Evolutionary conservation across 805 yeast species (phyloP).

Genomic region (Starmerella kuoi): DNA sequence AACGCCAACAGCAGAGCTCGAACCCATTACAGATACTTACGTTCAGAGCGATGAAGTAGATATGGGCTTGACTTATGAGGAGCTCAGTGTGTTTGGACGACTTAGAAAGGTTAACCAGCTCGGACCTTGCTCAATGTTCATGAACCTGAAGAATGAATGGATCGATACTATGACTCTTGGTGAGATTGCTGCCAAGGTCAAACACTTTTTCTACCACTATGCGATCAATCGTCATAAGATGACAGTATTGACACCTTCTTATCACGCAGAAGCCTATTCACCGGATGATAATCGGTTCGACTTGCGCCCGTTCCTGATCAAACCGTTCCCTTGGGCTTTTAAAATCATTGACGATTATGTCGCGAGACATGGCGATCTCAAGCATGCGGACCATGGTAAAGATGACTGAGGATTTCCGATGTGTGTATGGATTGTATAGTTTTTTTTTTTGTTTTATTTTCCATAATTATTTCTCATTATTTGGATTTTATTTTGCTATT

Average conservation of each 20-base stretch:
- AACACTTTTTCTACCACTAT: slow-evolving; percentile 81
- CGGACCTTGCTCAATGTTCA: slow-evolving; percentile 93
- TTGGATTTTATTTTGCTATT: too few species aligned
- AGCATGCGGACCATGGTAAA: too few species aligned
- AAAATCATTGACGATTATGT: slow-evolving; percentile 76
- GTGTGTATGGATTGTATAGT: too few species aligned
- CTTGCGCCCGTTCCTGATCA: slow-evolving; percentile 85
- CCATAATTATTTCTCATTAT: too few species aligned
- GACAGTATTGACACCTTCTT: slow-evolving; percentile 94
- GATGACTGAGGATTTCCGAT: too few species aligned
- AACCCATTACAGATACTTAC: slow-evolving; percentile 83
- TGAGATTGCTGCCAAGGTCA: slow-evolving; percentile 83
- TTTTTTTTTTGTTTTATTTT: too few species aligned
- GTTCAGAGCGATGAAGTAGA: slow-evolving; percentile 95
- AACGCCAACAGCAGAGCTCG: slow-evolving; percentile 95
- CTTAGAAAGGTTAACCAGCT: slow-evolving; percentile 85
- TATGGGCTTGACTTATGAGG: slow-evolving; percentile 98
- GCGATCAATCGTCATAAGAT: slow-evolving; percentile 94
- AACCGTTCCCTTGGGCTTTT: slow-evolving; percentile 86
- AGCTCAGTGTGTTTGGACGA: slow-evolving; percentile 78
- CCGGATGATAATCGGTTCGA: slow-evolving; percentile 97
- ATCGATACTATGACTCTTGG: slow-evolving; percentile 58
- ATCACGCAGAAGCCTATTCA: slow-evolving; percentile 95
- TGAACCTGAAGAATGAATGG: slow-evolving; percentile 86
- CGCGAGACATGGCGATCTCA: slow-evolving; percentile 15